Evolutionary conservation across 2,329 filamentous ascomycete species (phyloP).

Genomic region (Ophiostoma perfectum): DNA sequence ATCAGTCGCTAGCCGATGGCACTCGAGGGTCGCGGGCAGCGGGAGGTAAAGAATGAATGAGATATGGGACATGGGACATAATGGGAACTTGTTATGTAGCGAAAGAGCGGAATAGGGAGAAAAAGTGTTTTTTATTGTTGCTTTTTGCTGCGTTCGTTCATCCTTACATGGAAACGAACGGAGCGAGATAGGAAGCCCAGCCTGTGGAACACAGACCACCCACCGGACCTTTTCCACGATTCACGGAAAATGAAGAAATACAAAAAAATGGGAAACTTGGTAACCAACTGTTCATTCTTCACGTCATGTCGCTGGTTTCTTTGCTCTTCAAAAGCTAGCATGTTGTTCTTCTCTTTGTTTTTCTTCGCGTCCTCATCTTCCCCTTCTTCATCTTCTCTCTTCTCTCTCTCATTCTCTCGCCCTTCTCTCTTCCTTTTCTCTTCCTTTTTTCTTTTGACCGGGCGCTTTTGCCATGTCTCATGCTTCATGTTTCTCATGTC

Average conservation of each 20-base stretch:
- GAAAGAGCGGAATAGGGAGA: neutral
- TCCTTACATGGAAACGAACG: neutral
- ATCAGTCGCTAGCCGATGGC: neutral
- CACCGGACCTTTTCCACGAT: neutral
- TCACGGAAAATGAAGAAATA: neutral
- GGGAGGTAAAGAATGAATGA: constrained; percentile 2
- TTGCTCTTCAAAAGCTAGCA: too few species aligned
- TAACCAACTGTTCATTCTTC: too few species aligned
- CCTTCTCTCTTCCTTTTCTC: neutral
- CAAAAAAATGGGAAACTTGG: too few species aligned
- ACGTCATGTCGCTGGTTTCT: too few species aligned
- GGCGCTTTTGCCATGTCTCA: neutral
- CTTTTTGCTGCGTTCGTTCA: too few species aligned
- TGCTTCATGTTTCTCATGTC: constrained; percentile 1
- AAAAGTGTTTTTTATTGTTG: neutral
- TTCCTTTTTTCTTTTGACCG: neutral
- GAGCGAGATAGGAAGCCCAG: neutral
- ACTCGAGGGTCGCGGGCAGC: neutral
- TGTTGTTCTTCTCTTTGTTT: constrained; percentile 5
- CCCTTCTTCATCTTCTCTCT: neutral
- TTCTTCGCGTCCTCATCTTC: neutral
- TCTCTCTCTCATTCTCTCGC: neutral
- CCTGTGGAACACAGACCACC: too few species aligned
- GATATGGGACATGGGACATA: neutral
- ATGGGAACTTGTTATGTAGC: neutral